Evolutionary conservation across 169 alveolate genomes (phyloP), one percentile per base, ranked within the genome.

Genomic region (Eimeria sp.): DNA sequence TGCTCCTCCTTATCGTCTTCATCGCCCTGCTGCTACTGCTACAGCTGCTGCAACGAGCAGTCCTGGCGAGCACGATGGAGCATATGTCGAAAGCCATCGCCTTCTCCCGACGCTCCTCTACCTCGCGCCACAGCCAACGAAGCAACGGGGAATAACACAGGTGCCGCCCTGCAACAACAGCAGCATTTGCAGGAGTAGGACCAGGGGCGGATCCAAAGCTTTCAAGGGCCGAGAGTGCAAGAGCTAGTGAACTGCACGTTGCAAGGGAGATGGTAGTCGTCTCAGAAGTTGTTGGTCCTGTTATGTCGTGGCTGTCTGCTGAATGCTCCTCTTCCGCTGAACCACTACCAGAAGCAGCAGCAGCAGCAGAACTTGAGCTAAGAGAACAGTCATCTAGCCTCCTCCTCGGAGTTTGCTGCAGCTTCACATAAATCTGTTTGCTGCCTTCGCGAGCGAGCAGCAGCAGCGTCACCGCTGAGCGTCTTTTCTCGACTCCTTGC

Each of bases 51-150:
- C 61, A 76, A 63, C 63, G 45, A 49, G 88, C 88, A 43, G 43
- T 49, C 30, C 88, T 34, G n/a, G 89, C 89, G 0, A 80, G 34
- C 27, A 47, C 49, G 47, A 45, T 14, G 9, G 89, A 7, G 25
- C 72, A 49, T 10, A 80, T 47, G 25, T 80, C 89, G 47, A 80
- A 80, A 20, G 89, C 72, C 72, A 51, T 7, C 14, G 72, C 27
- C 72, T 80, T 49, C 47, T 20, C 61, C 72, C 34, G 34, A 14
- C 89, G 45, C 43, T 27, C 40, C 43, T 30, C 13, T 4, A 80
- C 27, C 45, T 80, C 89, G 16, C 54, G 20, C 65, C 89, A 80
- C 40, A 80, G 70, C 89, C 89, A 80, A 14, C 89, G 89, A 70
- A 80, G 89, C 49, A 80, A 22, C 4, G 89, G 57, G 25, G 89